Evolutionary conservation across 345 rosid genomes (phyloP).

Genomic region (Citrus trifoliata): DNA sequence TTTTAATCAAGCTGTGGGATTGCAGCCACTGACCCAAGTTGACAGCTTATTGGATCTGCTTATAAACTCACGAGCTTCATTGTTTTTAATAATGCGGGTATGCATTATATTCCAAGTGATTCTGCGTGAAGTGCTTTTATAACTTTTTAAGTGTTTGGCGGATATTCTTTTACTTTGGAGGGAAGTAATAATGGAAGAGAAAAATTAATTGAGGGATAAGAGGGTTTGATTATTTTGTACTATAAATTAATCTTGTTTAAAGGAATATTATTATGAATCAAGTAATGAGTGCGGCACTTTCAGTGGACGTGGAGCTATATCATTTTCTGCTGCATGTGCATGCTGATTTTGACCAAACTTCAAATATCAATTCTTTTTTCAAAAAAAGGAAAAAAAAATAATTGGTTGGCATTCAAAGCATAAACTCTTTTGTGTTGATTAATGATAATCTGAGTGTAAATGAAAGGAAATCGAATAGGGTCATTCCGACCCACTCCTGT

Average conservation of each 20-base stretch:
- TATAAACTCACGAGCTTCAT: neutral
- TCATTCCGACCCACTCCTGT: neutral
- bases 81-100: neutral
- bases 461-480: neutral
- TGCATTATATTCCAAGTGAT: neutral
- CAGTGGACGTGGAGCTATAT: neutral
- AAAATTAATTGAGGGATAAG: neutral
- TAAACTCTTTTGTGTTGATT: neutral
- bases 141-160: neutral
- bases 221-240: too few relatives aligned
- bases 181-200: neutral
- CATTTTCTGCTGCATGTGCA: neutral
- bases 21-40: neutral
- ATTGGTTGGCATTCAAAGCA: neutral
- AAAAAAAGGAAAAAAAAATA: too few relatives aligned
- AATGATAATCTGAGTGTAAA: neutral
- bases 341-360: constrained; percentile 8
- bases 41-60: neutral
- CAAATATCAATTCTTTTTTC: neutral
- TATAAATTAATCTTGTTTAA: neutral
- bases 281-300: too few relatives aligned
- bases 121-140: neutral
- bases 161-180: neutral
- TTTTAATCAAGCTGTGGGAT: neutral
- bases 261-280: constrained; percentile 16